Evolutionary conservation across 805 yeast species (phyloP), one percentile per base, ranked within the genome.

Genomic region (Candida michaelii): DNA sequence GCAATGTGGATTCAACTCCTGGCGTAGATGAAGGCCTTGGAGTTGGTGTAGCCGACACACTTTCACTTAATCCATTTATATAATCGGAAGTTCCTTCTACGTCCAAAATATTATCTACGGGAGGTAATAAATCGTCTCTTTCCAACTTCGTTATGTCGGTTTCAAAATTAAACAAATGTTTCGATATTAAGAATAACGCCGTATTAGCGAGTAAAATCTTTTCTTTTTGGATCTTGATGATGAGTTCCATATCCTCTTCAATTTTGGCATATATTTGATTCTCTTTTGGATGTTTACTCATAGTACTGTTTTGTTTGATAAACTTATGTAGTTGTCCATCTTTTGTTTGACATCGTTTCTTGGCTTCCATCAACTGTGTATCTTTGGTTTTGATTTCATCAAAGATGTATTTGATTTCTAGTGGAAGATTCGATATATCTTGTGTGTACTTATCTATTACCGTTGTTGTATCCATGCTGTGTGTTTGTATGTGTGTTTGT

Each of bases 381-480:
- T 91, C 98, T 46, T 83, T 79, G 29, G 72, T 76, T 39, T 83
- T 76, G 27, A 91, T 74, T 61, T 93, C 98, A 40, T 85, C 85
- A 36, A 91, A 66, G 27, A 89, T 66, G 55, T 85, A 88, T 41
- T 83, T 83, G 33, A 91, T 75, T 62, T 91, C 99, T 4, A 88
- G 82, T 17, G 97, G 97, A 33, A 93, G 73, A 53, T 90, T 91
- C 9, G 91, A 80, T 32, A 91, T 70, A 50, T 80, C 84, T 57
- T 78, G 83, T 2, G 74, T 69, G 45, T 69, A 69, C 48, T 69
- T 69, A 46, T 69, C 75, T 17, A 70, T 57, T 11, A 71, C 73
- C 1, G 93, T 78, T n/a, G 96, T 89, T 3, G 97, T 90, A 65
- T 90, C 98, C 96, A 88, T 88, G 21, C 2, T 17, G 35, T 13